These are phyloP conservation scores for Aspergillus sp. DNA, from an alignment of 2,329 filamentous ascomycete species.

Conservation along the genomic window DNA sequence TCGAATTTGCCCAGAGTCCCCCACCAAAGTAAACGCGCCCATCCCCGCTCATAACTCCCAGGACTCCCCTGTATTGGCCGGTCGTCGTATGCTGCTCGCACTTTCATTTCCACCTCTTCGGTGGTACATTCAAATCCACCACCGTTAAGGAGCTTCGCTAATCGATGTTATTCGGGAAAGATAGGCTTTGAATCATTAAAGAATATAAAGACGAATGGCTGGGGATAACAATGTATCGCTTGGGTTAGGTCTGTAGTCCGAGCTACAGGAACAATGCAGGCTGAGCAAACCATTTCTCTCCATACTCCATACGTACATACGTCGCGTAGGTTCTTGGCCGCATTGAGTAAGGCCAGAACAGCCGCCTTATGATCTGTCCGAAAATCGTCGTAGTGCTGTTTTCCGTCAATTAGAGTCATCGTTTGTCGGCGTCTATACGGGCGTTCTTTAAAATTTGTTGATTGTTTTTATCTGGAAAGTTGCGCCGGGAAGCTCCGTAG, in stretches of 20 bases:
- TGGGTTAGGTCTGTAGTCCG: slow-evolving; percentile 14
- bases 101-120: slow-evolving; percentile 11
- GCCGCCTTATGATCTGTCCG: neutral
- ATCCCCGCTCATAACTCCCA: slow-evolving; percentile 26
- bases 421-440: neutral
- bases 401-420: neutral
- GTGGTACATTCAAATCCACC: slow-evolving; percentile 18
- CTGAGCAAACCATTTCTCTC: slow-evolving; percentile 13
- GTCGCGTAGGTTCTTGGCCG: neutral
- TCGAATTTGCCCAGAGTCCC: slow-evolving; percentile 83
- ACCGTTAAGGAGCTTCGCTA: slow-evolving; percentile 35
- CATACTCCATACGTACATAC: neutral
- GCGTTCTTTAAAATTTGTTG: slow-evolving; percentile 59
- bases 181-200: slow-evolving; percentile 46
- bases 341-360: neutral
- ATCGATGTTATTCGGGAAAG: slow-evolving; percentile 37
- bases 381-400: neutral
- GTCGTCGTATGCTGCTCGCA: slow-evolving; percentile 18
- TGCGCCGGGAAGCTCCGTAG: slow-evolving; percentile 78
- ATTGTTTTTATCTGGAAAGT: slow-evolving; percentile 95
- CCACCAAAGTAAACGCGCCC: slow-evolving; percentile 74
- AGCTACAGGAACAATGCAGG: slow-evolving; percentile 12
- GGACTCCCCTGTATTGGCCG: slow-evolving; percentile 23
- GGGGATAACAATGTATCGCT: slow-evolving; percentile 18
- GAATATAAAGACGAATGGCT: slow-evolving; percentile 27